Evolutionary conservation across 176 grass and related monocot genomes (phyloP).

Genomic region (Poa pratensis): DNA sequence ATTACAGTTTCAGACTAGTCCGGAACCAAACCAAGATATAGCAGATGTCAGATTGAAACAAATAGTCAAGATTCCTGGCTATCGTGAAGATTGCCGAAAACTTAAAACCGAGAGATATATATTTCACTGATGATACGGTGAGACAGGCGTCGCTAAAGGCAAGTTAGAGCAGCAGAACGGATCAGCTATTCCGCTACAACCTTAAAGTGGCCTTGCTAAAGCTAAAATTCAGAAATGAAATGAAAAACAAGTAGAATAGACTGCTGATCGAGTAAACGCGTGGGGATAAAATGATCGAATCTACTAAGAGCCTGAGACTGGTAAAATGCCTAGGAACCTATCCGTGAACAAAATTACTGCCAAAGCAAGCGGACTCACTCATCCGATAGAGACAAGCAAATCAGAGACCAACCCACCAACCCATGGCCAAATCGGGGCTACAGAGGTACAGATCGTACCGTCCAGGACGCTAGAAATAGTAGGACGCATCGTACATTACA

Average conservation of each 20-base stretch:
- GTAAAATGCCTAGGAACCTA: not conserved
- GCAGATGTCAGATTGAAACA: not conserved
- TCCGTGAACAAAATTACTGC: not conserved
- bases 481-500: not conserved
- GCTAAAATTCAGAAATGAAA: not conserved
- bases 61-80: not conserved
- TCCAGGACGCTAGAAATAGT: not conserved
- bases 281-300: not conserved
- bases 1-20: not conserved
- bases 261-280: not conserved
- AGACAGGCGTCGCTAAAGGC: not conserved
- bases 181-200: not conserved
- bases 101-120: not conserved
- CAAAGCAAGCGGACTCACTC: not conserved
- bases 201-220: not conserved
- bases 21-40: not conserved
- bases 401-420: not conserved
- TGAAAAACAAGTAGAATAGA: not conserved
- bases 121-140: not conserved
- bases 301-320: not conserved
- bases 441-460: not conserved
- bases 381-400: not conserved
- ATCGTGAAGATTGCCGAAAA: not conserved
- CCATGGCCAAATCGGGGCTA: not conserved
- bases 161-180: not conserved